Evolutionary conservation across 805 yeast genomes (phyloP).

Genomic region (Candida morakotiae): DNA sequence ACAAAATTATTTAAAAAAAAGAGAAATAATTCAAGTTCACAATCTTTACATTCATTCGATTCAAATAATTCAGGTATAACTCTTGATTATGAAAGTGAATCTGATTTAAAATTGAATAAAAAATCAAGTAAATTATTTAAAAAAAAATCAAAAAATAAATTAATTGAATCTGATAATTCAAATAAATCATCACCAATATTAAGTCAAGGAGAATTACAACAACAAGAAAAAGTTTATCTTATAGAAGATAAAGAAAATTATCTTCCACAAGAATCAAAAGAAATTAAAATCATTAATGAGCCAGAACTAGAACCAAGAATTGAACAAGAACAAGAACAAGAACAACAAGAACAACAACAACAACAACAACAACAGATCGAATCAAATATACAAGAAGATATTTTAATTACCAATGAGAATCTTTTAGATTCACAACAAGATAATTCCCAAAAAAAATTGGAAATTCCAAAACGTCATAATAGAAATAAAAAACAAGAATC

Average conservation of each 20-base stretch:
- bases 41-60: conserved; percentile 1
- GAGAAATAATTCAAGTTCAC: conserved; percentile 1
- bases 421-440: background rate
- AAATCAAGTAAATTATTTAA: conserved; percentile 12
- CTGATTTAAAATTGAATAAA: conserved; percentile 5
- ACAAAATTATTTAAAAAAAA: conserved; percentile 33
- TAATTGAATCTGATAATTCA: background rate
- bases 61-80: conserved; percentile 15
- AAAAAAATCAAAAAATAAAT: conserved; percentile 13
- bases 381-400: background rate
- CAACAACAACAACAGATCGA: too few relatives aligned
- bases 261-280: background rate
- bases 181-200: background rate
- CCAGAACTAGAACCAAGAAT: background rate
- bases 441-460: background rate
- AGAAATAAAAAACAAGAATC: conserved; percentile 4
- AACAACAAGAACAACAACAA: background rate
- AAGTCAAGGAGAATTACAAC: background rate
- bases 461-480: background rate
- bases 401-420: too few relatives aligned
- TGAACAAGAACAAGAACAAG: background rate
- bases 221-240: background rate
- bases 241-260: conserved; percentile 8
- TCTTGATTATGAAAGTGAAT: conserved; percentile 24
- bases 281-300: background rate